Evolutionary conservation across 2,329 filamentous ascomycete genomes (phyloP).

Genomic region (Cladophialophora yegresii): DNA sequence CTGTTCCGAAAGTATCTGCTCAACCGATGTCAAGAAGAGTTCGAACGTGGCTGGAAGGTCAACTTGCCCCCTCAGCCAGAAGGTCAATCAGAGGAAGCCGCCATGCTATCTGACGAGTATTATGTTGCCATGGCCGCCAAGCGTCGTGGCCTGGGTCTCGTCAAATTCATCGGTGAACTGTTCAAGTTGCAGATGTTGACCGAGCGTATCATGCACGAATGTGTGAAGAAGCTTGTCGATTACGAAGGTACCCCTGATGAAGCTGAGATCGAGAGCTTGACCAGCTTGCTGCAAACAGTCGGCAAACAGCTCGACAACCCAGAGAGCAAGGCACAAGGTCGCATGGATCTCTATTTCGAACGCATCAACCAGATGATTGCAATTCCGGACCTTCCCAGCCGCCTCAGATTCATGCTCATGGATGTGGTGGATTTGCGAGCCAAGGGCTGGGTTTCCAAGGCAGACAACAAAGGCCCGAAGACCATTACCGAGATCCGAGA

Average conservation of each 20-base stretch:
- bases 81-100: constrained; percentile 69
- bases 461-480: constrained; percentile 91
- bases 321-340: constrained; percentile 72
- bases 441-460: constrained; percentile 80
- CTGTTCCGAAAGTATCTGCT: constrained; percentile 98
- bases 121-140: constrained; percentile 92
- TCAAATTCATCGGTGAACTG: constrained; percentile 98
- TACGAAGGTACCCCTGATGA: constrained; percentile 92
- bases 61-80: constrained; percentile 79
- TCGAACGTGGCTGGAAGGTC: constrained; percentile 94
- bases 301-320: constrained; percentile 79
- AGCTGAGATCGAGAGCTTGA: constrained; percentile 92
- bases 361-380: constrained; percentile 83
- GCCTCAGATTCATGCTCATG: constrained; percentile 95
- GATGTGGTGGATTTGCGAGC: constrained; percentile 84
- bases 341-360: constrained; percentile 93
- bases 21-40: constrained; percentile 98
- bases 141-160: constrained; percentile 92
- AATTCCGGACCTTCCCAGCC: constrained; percentile 76
- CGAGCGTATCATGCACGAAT: constrained; percentile 99
- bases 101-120: constrained; percentile 92
- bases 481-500: constrained; percentile 90
- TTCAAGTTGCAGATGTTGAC: constrained; percentile 99
- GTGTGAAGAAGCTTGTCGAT: constrained; percentile 94
- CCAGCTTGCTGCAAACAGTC: constrained; percentile 88